These are phyloP conservation scores for Geranium rotundifolium DNA, from an alignment of 345 rosid species.

Conservation along the genomic window DNA sequence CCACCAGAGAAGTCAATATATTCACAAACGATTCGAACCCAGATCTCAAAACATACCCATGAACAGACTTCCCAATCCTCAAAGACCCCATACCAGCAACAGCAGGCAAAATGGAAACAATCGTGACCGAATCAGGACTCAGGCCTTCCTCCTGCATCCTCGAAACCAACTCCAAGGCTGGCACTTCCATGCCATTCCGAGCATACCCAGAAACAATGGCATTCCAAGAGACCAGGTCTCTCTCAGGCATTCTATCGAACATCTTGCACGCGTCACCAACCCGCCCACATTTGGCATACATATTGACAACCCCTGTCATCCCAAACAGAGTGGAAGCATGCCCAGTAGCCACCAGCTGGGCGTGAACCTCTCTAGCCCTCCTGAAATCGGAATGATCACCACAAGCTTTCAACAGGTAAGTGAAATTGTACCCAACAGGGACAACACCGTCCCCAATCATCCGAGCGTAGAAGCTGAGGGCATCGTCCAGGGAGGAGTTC, in stretches of 20 bases:
- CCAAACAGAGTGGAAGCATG: slow-evolving; percentile 45
- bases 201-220: slow-evolving; percentile 68
- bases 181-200: slow-evolving; percentile 49
- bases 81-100: slow-evolving; percentile 35
- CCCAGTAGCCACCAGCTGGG: slow-evolving; percentile 54
- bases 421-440: slow-evolving; percentile 62
- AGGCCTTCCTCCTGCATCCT: slow-evolving; percentile 49
- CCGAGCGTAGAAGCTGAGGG: slow-evolving; percentile 38
- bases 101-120: slow-evolving; percentile 67
- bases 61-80: slow-evolving; percentile 50
- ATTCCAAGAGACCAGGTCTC: slow-evolving; percentile 80
- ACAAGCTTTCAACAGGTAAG: slow-evolving; percentile 58
- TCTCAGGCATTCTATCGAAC: slow-evolving; percentile 78
- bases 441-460: slow-evolving; percentile 50
- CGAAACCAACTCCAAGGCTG: slow-evolving; percentile 48
- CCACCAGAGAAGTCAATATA: slow-evolving; percentile 55
- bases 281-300: slow-evolving; percentile 60
- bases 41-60: slow-evolving; percentile 47
- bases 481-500: slow-evolving; percentile 34
- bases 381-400: slow-evolving; percentile 44
- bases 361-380: slow-evolving; percentile 66
- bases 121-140: slow-evolving; percentile 56
- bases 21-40: slow-evolving; percentile 56
- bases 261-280: slow-evolving; percentile 54
- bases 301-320: slow-evolving; percentile 56